A percentile compares a stretch with the other conserved stretches of the same genome.
Conservation (phyloP, 2,329 filamentous ascomycete genomes). For the Pleoardoris graminearum region DNA sequence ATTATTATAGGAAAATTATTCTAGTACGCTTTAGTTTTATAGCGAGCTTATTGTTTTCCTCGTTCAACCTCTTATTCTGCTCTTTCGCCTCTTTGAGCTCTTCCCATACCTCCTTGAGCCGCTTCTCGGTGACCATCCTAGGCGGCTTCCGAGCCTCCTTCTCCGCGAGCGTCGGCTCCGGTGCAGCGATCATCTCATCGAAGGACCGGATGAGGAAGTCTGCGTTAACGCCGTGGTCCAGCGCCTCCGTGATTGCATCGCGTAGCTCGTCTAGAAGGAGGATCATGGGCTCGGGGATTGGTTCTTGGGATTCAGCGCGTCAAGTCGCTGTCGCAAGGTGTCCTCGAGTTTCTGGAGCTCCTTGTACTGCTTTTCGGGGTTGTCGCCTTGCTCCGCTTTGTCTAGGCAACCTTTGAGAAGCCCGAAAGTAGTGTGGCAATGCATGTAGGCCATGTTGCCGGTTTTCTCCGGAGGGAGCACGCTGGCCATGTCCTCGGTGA, state of each 20-base stretch:
- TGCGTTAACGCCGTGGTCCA: slow-evolving; percentile 13
- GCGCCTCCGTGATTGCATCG: slow-evolving; percentile 13
- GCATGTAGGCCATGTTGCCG: slow-evolving; percentile 18
- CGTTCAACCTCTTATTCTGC: slow-evolving; percentile 22
- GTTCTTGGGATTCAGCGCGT: slow-evolving; percentile 19
- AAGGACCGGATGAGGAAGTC: slow-evolving; percentile 16
- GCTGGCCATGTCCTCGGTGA: slow-evolving; percentile 22
- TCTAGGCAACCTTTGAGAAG: slow-evolving; percentile 20
- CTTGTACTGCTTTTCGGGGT: slow-evolving; percentile 21
- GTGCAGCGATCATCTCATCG: slow-evolving; percentile 10
- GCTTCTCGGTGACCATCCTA: slow-evolving; percentile 20
- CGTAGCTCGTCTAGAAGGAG: slow-evolving; percentile 21
- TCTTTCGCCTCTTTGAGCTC: slow-evolving; percentile 17
- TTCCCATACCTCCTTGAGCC: slow-evolving; percentile 15
- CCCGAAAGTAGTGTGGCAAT: slow-evolving; percentile 24
- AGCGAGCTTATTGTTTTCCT: slow-evolving; percentile 26
- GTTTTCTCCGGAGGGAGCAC: slow-evolving; percentile 23
- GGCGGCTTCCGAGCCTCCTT: slow-evolving; percentile 15
- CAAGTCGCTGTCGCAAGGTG: slow-evolving; percentile 20
- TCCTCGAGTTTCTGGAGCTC: slow-evolving; percentile 21
- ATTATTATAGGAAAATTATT: no score
- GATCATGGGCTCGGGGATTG: slow-evolving; percentile 23
- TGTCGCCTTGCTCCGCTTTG: slow-evolving; percentile 11
- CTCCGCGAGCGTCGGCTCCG: slow-evolving; percentile 6
- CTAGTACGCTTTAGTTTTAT: no score